These are phyloP conservation scores for Hanseniaspora occidentalis DNA, from an alignment of 805 yeast genomes.

Conservation along the genomic window DNA sequence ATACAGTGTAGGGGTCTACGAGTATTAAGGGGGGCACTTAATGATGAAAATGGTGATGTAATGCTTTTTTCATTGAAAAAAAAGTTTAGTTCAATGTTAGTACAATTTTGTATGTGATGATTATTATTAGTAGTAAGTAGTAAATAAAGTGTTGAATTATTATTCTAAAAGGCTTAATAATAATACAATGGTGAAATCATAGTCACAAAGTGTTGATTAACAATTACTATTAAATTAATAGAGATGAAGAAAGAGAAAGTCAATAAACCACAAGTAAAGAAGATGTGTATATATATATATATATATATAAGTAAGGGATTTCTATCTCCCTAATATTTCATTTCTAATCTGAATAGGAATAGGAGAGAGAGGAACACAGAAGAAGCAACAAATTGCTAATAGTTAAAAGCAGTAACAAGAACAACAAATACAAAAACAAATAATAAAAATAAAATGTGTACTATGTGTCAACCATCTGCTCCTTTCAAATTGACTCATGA, in stretches of 20 bases:
- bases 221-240: too few relatives aligned
- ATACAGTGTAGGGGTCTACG: too few relatives aligned
- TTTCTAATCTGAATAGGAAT: neutral
- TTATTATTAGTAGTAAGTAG: too few relatives aligned
- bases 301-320: neutral
- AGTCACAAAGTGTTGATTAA: too few relatives aligned
- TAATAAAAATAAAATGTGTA: conserved; percentile 2
- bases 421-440: neutral
- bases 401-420: neutral
- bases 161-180: too few relatives aligned
- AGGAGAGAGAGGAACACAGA: neutral
- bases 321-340: neutral
- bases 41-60: too few relatives aligned
- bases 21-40: too few relatives aligned
- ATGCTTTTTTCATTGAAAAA: too few relatives aligned
- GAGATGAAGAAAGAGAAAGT: neutral
- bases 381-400: neutral
- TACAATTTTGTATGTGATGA: too few relatives aligned
- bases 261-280: neutral
- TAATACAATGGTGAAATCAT: too few relatives aligned
- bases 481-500: conserved; percentile 16
- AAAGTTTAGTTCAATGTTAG: too few relatives aligned
- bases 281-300: conserved; percentile 1
- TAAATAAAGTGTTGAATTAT: too few relatives aligned
- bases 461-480: neutral